Evolutionary conservation across 768 basidiomycete genomes (phyloP), one percentile per base, ranked within the genome.

Genomic region (Lactifluus hygrophoroides): DNA sequence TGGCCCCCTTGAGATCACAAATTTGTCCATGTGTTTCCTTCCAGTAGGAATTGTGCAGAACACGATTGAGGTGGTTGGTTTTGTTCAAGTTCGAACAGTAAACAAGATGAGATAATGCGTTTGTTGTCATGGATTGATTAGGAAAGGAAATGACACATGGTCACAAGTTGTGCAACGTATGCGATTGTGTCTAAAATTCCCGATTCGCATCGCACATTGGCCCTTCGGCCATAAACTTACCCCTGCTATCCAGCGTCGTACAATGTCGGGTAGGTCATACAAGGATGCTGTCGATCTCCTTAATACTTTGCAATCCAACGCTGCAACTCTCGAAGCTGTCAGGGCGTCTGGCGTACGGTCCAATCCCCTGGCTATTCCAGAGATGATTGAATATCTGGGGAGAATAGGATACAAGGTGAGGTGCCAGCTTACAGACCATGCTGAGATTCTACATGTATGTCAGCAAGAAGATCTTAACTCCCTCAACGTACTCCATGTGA

Each of bases 401-500:
- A 77, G 93, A 61, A 88, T 94, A 67, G 94, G 93, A 14, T 93
- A 98, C 71, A 76, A 75, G 63, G 95, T 94, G 69, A 64, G 84
- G 68, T 37, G 21, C 44, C 51, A 35, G n/a, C 17, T 44, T 57
- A 54, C 53, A 62, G 52, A 66, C 48, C 62, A 67, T 47, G 52
- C 60, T 23, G 25, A 21, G 32, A 50, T 32, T n/a, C n/a, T 54
- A 34, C 25, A 37, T 42, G 57, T 30, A 16, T 57, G 43, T 45
- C 66, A 96, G 94, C 80, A 88, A 42, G 76, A 82, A 57, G 86
- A 94, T 62, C 78, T 99, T 43, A 94, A 97, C 69, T 73, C 74
- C 23, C 76, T 99, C 54, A 95, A 97, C 70, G 92, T 95, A 57
- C 82, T 98, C 47, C 95, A 99, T 75, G 84, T 99, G 64, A 94